A percentile compares a stretch with the other conserved stretches of the same genome.
These are phyloP conservation scores for Lachancea fermentati DNA, from an alignment of 805 yeast genomes.

Conservation along the genomic window DNA sequence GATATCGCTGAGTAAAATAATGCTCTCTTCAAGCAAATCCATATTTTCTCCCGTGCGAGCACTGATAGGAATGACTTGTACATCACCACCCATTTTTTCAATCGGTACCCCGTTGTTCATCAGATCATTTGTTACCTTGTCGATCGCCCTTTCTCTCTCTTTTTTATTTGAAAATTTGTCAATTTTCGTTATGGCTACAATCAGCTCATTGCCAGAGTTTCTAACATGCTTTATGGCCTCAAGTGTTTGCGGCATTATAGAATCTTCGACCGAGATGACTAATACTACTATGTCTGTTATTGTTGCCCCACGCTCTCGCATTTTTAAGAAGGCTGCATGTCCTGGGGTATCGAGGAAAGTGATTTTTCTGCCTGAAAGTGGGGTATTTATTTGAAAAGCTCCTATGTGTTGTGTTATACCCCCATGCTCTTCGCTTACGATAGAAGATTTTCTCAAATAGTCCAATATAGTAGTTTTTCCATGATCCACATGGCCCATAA, in stretches of 20 bases:
- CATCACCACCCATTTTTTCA: constrained; percentile 93
- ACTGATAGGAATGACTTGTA: constrained; percentile 80
- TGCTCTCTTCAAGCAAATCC: constrained; percentile 84
- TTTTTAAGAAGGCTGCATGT: constrained; percentile 91
- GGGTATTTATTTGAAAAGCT: constrained; percentile 85
- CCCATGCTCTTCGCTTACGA: constrained; percentile 83
- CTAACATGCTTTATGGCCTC: constrained; percentile 94
- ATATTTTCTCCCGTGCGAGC: constrained; percentile 88
- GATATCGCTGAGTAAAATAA: constrained; percentile 77
- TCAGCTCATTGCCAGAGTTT: constrained; percentile 43
- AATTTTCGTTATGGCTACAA: constrained; percentile 90
- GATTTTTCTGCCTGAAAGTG: constrained; percentile 63
- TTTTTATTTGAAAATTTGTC: constrained; percentile 50
- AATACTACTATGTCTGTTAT: constrained; percentile 87
- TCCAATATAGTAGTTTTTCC: constrained; percentile 95
- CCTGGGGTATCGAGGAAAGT: constrained; percentile 98
- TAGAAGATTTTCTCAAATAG: constrained; percentile 73
- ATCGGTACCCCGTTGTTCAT: constrained; percentile 73
- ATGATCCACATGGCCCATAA: constrained; percentile 99
- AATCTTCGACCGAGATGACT: constrained; percentile 96
- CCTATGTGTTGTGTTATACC: constrained; percentile 98
- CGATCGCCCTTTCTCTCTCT: constrained; percentile 55
- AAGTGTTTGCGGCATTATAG: constrained; percentile 94
- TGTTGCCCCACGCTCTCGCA: constrained; percentile 95
- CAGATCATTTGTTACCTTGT: constrained; percentile 71